phyloP scores from a whole-genome alignment of 2,329 filamentous ascomycete species.

The Pseudocercospora vitis region DNA sequence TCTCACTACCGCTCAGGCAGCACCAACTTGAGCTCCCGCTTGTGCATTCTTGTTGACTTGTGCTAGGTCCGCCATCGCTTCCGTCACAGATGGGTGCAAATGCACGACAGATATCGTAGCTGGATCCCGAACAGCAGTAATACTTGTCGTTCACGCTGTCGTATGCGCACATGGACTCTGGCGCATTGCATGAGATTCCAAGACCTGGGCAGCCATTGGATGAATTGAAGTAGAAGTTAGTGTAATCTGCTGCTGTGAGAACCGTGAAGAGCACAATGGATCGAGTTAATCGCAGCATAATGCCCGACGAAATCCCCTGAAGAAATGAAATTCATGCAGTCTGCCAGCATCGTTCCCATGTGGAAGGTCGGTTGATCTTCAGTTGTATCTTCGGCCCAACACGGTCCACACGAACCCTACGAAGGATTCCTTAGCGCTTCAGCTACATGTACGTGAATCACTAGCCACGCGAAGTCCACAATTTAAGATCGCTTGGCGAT shows the following conservation, averaged over 20 bases:
- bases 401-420: constrained; percentile 2
- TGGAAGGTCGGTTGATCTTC: not conserved
- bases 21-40: constrained; percentile 14
- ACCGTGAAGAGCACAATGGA: not conserved
- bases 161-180: constrained; percentile 17
- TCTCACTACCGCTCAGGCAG: constrained; percentile 18
- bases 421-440: constrained; percentile 4
- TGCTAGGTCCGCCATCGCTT: constrained; percentile 9
- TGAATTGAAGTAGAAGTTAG: constrained; percentile 19
- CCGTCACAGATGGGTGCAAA: constrained; percentile 17
- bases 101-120: constrained; percentile 20
- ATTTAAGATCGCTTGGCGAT: constrained; percentile 5
- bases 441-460: not conserved
- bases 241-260: constrained; percentile 16
- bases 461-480: constrained; percentile 2
- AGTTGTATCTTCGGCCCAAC: not conserved
- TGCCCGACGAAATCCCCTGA: too few relatives aligned
- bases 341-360: not conserved
- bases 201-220: constrained; percentile 16
- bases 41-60: constrained; percentile 13
- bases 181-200: constrained; percentile 12
- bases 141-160: constrained; percentile 21
- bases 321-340: not conserved
- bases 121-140: constrained; percentile 18
- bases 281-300: not conserved